Base-by-base conservation (phyloP, 768 basidiomycete species). In the Tulasnella sp. region DNA sequence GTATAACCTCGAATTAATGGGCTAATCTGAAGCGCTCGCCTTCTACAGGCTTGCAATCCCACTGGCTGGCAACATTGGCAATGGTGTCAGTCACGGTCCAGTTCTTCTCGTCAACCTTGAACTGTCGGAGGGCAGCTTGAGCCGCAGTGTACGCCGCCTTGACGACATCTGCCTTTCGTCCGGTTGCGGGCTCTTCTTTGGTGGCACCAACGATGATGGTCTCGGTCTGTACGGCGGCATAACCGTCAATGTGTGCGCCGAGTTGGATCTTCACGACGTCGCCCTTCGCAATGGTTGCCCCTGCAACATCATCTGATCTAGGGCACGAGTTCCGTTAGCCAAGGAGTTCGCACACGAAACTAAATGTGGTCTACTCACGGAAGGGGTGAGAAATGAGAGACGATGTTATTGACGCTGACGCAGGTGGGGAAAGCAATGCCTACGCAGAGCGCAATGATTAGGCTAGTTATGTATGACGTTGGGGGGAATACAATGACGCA, bases 201-300 rank as follows among this genome's bases (percentile, higher is more conserved):
- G 91, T 91, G 48, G 95, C 92, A 56, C 96, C 94, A 42, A 98
- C 90, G 80, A 98, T 91, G 83, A 99, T 86, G 76, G 97, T 98
- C 86, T 99, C 98, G 44, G 95, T 98, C 84, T 91, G 91, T 85
- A 98, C 92, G 77, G 95, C 91, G 27, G 97, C 96, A 86, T 94
- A 98, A 79, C 98, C 98, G 85, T 99, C 97, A 86, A 99, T 96
- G 84, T 99, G 98, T 27, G 97, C 96, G 71, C 98, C 98, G 80
- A 99, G 89, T 85, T 97, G 95, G 81, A 99, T 87, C 87, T 98
- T 99, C 82, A 99, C 97, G 79, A 99, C 91, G 85, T 99, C 98
- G 80, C 91, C 91, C 81, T 95, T 93, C 38, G 90, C 90, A 82
- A 97, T 89, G 75, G 85, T 89, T 85, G 92, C 91, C 9, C 87